Evolutionary conservation across 371 early-diverging fungal genomes (phyloP), one percentile per base, ranked within the genome.

Genomic region (Mortierella sp.): DNA sequence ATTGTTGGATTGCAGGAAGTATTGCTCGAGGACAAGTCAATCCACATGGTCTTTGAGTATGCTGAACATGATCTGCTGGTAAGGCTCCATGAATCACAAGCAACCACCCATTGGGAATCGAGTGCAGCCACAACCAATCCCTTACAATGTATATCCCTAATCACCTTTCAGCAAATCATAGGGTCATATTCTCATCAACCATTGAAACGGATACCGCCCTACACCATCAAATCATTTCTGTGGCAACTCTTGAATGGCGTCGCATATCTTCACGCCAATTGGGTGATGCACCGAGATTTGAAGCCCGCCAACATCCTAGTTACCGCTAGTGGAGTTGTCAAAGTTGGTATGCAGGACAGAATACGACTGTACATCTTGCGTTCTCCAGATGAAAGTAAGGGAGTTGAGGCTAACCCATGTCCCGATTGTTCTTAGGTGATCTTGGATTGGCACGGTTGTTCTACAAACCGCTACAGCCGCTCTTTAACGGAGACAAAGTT

Each of bases 31-130:
- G 96, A 96, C 74, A 90, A 94, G 63, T 91, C 94, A 0, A 96
- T 97, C 41, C 91, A 91, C 64, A 96, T 97, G 95, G 92, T 97
- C 16, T 92, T 97, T 85, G 96, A 95, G 56, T 97, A 94, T 71
- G 93, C 96, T 14, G 97, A 96, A 67, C 94, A 96, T 80, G 97
- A 97, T 78, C 86, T 97, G 46, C 79, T 95, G 81, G 94, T 92
- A 85, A 50, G 78, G 8, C 14, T 14, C 28, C 12, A 43, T 14
- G 44, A 16, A 34, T 34, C 34, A 7, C 34, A 34, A 34, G 34
- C 34, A 34, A 34, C 34, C 34, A 34, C 10, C 34, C 10, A 10
- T 34, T 34, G 10, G 10, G 34, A 34, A 34, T 34, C n/a, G 34
- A 34, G 34, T 4, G 34, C 25, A 22, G 41, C n/a, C 22, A 2